These are phyloP conservation scores for Sambucus nigra DNA, from an alignment of 129 eudicot genomes.

Conservation along the genomic window DNA sequence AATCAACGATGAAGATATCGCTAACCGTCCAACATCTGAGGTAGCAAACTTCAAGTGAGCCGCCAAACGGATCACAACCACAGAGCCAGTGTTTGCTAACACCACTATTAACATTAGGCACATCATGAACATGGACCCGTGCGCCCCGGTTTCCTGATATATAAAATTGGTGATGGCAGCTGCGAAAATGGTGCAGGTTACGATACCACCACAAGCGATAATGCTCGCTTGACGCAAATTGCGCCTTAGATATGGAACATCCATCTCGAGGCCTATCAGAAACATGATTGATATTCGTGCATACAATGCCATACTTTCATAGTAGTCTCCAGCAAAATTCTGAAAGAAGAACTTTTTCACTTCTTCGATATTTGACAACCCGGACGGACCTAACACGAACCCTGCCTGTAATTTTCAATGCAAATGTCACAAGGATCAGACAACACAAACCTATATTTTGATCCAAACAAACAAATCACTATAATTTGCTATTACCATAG, in stretches of 20 bases:
- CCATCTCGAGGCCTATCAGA: slow-evolving; percentile 77
- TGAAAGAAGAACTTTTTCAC: slow-evolving; percentile 54
- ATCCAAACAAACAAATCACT: too few species aligned
- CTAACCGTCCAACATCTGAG: slow-evolving; percentile 74
- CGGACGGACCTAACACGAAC: slow-evolving; percentile 78
- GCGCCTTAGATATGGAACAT: slow-evolving; percentile 54
- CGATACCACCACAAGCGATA: slow-evolving; percentile 45
- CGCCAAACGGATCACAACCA: slow-evolving; percentile 61
- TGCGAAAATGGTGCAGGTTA: slow-evolving; percentile 60
- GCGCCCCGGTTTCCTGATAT: slow-evolving; percentile 38
- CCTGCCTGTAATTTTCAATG: slow-evolving; percentile 95
- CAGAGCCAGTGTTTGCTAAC: slow-evolving; percentile 72
- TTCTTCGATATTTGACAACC: slow-evolving; percentile 43
- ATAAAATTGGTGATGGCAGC: slow-evolving; percentile 48
- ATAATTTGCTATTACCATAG: too few species aligned
- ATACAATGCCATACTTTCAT: slow-evolving; percentile 66
- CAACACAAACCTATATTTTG: too few species aligned
- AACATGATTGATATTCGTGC: slow-evolving; percentile 72
- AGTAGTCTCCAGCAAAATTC: slow-evolving; percentile 54
- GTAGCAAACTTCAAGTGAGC: slow-evolving; percentile 67
- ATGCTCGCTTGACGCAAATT: slow-evolving; percentile 47
- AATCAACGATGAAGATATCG: slow-evolving; percentile 49
- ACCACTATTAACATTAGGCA: slow-evolving; percentile 44
- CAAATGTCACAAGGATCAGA: too few species aligned
- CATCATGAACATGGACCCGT: slow-evolving; percentile 36